These are phyloP conservation scores for Dioscorea cayenensis DNA, from an alignment of 116 monocot species.

Conservation along the genomic window DNA sequence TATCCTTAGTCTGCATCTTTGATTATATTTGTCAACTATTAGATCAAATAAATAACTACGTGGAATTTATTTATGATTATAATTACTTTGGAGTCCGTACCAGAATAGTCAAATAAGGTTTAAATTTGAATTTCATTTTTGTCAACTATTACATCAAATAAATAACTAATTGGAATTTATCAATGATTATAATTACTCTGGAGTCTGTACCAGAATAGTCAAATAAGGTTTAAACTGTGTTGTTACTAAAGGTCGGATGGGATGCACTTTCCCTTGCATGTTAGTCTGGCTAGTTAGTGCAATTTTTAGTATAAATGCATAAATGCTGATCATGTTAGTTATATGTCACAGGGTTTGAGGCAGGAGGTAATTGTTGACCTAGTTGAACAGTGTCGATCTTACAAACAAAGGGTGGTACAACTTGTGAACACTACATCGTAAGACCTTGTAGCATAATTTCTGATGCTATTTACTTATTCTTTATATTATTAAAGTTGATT, in stretches of 20 bases:
- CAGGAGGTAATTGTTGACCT: slow-evolving; percentile 98
- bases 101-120: not conserved
- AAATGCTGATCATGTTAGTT: slow-evolving; percentile 1
- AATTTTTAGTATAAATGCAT: not conserved
- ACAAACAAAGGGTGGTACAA: slow-evolving; percentile 92
- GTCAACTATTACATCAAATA: not conserved
- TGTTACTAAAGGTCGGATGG: not conserved
- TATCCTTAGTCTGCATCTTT: slow-evolving; percentile 13
- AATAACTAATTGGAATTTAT: not conserved
- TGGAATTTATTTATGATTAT: not conserved
- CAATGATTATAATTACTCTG: not conserved
- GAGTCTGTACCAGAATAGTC: too few relatives aligned
- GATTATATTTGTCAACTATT: not conserved
- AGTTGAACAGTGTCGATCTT: slow-evolving; percentile 79
- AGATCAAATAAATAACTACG: not conserved
- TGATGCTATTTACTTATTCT: not conserved
- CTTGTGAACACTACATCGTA: slow-evolving; percentile 93
- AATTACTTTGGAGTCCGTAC: not conserved
- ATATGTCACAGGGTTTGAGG: slow-evolving; percentile 53
- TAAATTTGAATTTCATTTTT: not conserved
- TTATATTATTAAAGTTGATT: not conserved
- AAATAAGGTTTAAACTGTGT: not conserved
- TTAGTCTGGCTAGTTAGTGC: not conserved
- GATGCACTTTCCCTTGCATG: not conserved
- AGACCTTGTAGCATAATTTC: slow-evolving; percentile 20